A percentile compares a stretch with the other conserved stretches of the same genome.
Evolutionary conservation across 23 red algal species (phyloP).

Genomic region (Gracilaria caudata): DNA sequence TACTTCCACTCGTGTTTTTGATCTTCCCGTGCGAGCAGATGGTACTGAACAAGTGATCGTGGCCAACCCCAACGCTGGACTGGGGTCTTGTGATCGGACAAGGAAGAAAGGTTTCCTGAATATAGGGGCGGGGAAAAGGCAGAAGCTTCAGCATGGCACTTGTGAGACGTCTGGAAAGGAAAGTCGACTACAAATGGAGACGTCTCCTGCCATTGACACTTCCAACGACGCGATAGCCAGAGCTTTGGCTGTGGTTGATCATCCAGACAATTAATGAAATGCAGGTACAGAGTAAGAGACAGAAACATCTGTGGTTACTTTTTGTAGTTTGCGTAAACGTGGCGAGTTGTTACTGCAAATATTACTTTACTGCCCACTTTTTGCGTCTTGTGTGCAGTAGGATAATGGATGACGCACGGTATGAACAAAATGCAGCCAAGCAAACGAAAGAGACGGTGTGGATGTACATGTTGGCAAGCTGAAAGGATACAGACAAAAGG

Average conservation of each 20-base stretch:
- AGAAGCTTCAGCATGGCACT: neutral
- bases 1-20: neutral
- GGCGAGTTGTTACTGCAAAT: neutral
- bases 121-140: neutral
- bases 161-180: too few species aligned
- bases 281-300: neutral
- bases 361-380: too few species aligned
- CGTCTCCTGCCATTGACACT: too few species aligned
- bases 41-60: neutral
- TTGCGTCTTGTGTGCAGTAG: too few species aligned
- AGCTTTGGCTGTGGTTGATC: neutral
- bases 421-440: too few species aligned
- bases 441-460: too few species aligned
- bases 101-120: neutral
- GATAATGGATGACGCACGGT: too few species aligned
- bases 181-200: too few species aligned
- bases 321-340: neutral
- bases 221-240: neutral
- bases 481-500: too few species aligned
- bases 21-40: neutral
- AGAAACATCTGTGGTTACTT: neutral
- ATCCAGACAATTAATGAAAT: neutral
- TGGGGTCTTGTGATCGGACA: neutral
- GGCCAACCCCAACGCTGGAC: neutral
- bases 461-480: too few species aligned